Base-by-base conservation (phyloP, 129 eudicot species). In the Calendula officinalis region DNA sequence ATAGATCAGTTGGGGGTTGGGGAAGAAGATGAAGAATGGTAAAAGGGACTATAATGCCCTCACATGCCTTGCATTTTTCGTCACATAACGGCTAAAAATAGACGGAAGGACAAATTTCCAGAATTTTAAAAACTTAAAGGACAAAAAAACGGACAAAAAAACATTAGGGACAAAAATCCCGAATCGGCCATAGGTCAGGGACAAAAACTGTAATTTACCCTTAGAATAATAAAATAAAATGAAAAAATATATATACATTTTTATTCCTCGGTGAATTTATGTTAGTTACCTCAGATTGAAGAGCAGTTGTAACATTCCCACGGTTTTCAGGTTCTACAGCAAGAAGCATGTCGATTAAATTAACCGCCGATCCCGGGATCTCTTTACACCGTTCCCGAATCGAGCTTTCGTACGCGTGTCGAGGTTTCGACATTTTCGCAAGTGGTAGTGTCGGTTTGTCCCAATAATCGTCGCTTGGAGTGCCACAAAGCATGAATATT, bases 391-490 rank as follows among this genome's bases (percentile, higher is more conserved):
- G 75, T 82, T 91, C 95, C 7, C 72, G 60, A 27, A 91, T 85
- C 7, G 85, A 66, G 79, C 97, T 91, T 60, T 67, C 88, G 39
- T 87, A 87, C 27, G 80, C 81, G 11, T 84, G 82, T 62, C 79
- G 83, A 7, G 97, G 97, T 72, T 82, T 91, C 22, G 89, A 91
- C 97, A 91, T 84, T 6, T 70, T 52, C 8, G 95, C 94, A 63
- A 86, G 88, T 66, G 95, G 87, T 65, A 91, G 95, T 62, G 76
- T 73, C 3, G 77, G 70, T 48, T 60, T 68, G 32, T 49, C 80
- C 97, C 97, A 91, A 64, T 80, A 82, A 8, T 91, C 95, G 8
- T 87, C 90, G 0, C 94, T 67, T 16, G 92, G 97, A 54, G 87
- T 74, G 45, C 97, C 95, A 68, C 94, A 82, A 41, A 91, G 89